phyloP scores from a whole-genome alignment of 139 green algal species.

The Marvania coccoides region DNA sequence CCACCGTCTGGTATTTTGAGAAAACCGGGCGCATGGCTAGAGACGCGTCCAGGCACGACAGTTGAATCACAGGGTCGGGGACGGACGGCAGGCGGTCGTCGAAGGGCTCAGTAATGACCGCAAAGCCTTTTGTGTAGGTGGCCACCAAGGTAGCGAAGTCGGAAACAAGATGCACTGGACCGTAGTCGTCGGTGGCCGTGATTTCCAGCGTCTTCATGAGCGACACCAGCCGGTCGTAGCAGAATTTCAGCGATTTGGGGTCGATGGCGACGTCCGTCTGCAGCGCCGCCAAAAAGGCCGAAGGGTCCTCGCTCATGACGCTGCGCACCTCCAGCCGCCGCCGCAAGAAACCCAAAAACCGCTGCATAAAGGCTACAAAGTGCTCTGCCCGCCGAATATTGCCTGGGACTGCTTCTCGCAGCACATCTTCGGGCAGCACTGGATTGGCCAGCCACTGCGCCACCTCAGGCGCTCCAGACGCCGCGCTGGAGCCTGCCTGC shows the following conservation, averaged over 20 bases:
- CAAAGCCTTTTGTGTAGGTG: conserved; percentile 89
- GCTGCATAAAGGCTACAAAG: conserved; percentile 93
- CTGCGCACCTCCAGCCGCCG: conserved; percentile 39
- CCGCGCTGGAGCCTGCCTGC: not conserved
- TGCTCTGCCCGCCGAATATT: conserved; percentile 97
- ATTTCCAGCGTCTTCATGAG: conserved; percentile 97
- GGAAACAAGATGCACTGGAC: conserved; percentile 77
- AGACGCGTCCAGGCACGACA: conserved; percentile 91
- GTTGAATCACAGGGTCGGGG: conserved; percentile 89
- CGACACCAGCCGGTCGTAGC: conserved; percentile 90
- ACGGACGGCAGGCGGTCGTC: conserved; percentile 89
- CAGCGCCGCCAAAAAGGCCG: conserved; percentile 74
- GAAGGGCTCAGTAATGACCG: conserved; percentile 97
- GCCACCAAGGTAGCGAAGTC: conserved; percentile 97
- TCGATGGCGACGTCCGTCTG: conserved; percentile 34
- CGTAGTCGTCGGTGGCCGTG: conserved; percentile 88
- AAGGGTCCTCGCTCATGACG: conserved; percentile 68
- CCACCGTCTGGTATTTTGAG: conserved; percentile 85
- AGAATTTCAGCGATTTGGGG: conserved; percentile 75
- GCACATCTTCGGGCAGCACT: conserved; percentile 77
- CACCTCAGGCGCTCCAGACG: not conserved
- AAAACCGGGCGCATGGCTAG: conserved; percentile 95
- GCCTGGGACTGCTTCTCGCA: conserved; percentile 78
- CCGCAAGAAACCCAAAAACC: conserved; percentile 83
- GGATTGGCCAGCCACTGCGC: conserved; percentile 77